These are phyloP conservation scores for Pseudogymnoascus sp. DNA, from an alignment of 2,329 filamentous ascomycete genomes.

Conservation along the genomic window DNA sequence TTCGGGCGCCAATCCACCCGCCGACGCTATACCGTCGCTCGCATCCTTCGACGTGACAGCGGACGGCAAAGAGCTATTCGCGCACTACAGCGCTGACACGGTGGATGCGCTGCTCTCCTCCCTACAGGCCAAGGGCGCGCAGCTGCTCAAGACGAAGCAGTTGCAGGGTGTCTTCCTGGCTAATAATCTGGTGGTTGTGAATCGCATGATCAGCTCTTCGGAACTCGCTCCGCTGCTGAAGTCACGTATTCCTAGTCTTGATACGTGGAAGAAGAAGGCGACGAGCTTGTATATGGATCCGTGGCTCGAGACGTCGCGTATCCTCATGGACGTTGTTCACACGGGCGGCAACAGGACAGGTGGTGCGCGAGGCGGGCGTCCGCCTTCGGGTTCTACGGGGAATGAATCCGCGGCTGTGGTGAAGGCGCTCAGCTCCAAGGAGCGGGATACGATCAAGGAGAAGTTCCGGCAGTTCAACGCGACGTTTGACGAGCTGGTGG, in stretches of 20 bases:
- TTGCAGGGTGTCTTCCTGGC: slow-evolving; percentile 82
- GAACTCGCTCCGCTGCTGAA: slow-evolving; percentile 68
- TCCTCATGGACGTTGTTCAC: slow-evolving; percentile 85
- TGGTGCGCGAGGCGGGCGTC: slow-evolving; percentile 42
- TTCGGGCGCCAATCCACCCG: slow-evolving; percentile 45
- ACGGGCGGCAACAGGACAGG: slow-evolving; percentile 52
- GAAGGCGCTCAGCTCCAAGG: slow-evolving; percentile 76
- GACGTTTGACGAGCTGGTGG: slow-evolving; percentile 80
- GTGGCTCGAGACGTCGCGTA: slow-evolving; percentile 79
- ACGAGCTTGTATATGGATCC: slow-evolving; percentile 73
- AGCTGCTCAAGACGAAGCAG: slow-evolving; percentile 67
- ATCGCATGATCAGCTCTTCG: slow-evolving; percentile 74
- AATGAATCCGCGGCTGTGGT: slow-evolving; percentile 72
- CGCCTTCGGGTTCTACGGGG: slow-evolving; percentile 59
- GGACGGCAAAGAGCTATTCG: slow-evolving; percentile 80
- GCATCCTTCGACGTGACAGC: slow-evolving; percentile 80
- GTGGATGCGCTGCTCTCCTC: slow-evolving; percentile 71
- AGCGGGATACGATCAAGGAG: slow-evolving; percentile 92
- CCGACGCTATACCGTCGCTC: slow-evolving; percentile 59
- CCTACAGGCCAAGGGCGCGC: slow-evolving; percentile 65
- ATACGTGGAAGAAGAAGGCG: slow-evolving; percentile 81
- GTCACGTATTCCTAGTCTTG: slow-evolving; percentile 57
- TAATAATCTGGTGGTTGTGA: slow-evolving; percentile 77
- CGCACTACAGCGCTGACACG: slow-evolving; percentile 82
- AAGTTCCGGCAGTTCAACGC: slow-evolving; percentile 91